Base-by-base conservation (phyloP, 2,329 filamentous ascomycete species). In the Colletotrichum brevisporum region DNA sequence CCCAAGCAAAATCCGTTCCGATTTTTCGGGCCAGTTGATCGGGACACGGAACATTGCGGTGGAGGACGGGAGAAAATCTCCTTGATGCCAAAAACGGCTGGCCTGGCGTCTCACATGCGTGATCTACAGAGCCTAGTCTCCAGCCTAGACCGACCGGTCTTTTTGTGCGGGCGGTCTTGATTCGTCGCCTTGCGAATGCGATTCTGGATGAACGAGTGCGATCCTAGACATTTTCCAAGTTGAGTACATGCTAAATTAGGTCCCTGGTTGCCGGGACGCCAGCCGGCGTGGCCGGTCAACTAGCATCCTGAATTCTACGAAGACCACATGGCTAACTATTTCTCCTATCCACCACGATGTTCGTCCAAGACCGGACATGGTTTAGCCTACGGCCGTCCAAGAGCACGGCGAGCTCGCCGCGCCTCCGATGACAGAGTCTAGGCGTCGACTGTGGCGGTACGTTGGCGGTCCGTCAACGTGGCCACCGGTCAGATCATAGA, bases 211-310 rank as follows among this genome's bases (percentile, higher is more conserved):
- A 36, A 10, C 27, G 18, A 60, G 45, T 24, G 26, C 27, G 47
- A 10, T 18, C 5, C n/a, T 5, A 50, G 18, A 24, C 16, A 27
- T 31, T 55, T 51, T 24, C 21, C 63, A 18, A 4, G 8, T 56
- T 52, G 15, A n/a, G 15, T 45, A 5, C 4, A 12, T 36, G 13
- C 51, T 63, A 63, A 41, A 36, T 9, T 56, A 52, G 50, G 58
- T 55, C 51, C 63, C 63, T 36, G 10, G 54, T 26, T 52, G 24
- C 36, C 63, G 63, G 63, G 63, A 63, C 51, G 51, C 45, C n/a
- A 21, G 45, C 63, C 63, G 58, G 58, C n/a, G 21, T 21, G 31
- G 51, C 51, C 43, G 58, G 56, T 63, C 52, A 50, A 36, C 24
- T 51, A 55, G 31, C 16, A 24, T 26, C 50, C 43, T 51, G 26